Evolutionary conservation across 2,329 filamentous ascomycete species (phyloP).

Genomic region (Alternaria incomplexa): DNA sequence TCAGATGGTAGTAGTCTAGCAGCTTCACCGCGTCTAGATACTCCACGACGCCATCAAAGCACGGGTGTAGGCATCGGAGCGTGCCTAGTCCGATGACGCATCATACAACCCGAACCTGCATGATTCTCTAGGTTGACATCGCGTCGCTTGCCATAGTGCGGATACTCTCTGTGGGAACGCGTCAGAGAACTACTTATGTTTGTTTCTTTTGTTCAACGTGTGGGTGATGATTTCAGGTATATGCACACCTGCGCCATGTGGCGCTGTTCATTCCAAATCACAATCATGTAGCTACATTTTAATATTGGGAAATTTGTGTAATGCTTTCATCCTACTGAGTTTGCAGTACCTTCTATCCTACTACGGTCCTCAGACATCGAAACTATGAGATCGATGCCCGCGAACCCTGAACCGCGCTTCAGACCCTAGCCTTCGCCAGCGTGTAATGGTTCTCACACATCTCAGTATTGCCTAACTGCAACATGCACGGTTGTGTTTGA

Average conservation of each 20-base stretch:
- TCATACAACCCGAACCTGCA: neutral
- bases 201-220: neutral
- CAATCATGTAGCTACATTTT: neutral
- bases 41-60: neutral
- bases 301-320: neutral
- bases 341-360: neutral
- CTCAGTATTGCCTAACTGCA: too few species aligned
- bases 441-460: neutral
- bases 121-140: neutral
- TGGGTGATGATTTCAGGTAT: neutral
- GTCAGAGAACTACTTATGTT: neutral
- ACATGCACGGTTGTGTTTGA: neutral
- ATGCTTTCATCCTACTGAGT: neutral
- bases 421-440: neutral
- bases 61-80: neutral
- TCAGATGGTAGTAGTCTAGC: neutral
- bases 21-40: neutral
- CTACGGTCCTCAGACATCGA: neutral
- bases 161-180: neutral
- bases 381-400: neutral
- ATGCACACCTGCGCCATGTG: neutral
- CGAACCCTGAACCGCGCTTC: neutral
- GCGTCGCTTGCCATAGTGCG: neutral
- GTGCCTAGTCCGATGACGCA: constrained; percentile 1
- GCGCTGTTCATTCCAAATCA: neutral